Conservation (phyloP, 202 grass and related monocot species). For the Schoenoplectus triqueter region DNA sequence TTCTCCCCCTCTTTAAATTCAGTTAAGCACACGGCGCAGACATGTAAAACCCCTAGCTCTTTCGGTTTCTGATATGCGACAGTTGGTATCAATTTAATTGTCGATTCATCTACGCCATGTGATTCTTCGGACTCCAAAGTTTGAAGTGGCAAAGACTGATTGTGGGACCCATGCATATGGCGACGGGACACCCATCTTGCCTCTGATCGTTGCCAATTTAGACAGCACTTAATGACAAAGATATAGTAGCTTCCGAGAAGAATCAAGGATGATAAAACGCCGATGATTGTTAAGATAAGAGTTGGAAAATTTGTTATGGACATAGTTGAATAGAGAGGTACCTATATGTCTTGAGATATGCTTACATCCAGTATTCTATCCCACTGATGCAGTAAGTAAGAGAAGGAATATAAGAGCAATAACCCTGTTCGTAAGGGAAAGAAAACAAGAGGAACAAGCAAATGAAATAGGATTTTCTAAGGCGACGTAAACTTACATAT, state of each 20-base stretch:
- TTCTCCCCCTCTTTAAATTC: conserved; percentile 82
- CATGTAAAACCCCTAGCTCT: conserved; percentile 22
- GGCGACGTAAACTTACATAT: not conserved
- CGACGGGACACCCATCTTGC: not conserved
- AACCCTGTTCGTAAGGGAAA: conserved; percentile 34
- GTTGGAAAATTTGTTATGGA: conserved; percentile 58
- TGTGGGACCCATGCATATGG: not conserved
- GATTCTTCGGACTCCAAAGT: not conserved
- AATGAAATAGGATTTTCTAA: conserved; percentile 7
- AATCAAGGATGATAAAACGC: conserved; percentile 61
- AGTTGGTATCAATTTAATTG: conserved; percentile 56
- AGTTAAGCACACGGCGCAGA: conserved; percentile 73
- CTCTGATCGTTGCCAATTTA: conserved; percentile 47
- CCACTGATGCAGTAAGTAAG: conserved; percentile 23
- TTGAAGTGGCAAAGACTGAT: not conserved
- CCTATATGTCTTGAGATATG: not conserved
- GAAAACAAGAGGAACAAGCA: conserved; percentile 4
- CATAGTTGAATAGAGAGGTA: conserved; percentile 35
- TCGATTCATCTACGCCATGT: conserved; percentile 47
- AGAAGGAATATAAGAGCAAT: conserved; percentile 31
- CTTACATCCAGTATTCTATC: conserved; percentile 42
- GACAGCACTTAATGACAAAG: conserved; percentile 82
- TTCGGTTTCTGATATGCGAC: conserved; percentile 50
- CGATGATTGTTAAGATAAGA: conserved; percentile 66
- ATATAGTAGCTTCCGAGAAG: conserved; percentile 90